Base-by-base conservation (phyloP, 2,329 filamentous ascomycete genomes). In the Capronia epimyces region DNA sequence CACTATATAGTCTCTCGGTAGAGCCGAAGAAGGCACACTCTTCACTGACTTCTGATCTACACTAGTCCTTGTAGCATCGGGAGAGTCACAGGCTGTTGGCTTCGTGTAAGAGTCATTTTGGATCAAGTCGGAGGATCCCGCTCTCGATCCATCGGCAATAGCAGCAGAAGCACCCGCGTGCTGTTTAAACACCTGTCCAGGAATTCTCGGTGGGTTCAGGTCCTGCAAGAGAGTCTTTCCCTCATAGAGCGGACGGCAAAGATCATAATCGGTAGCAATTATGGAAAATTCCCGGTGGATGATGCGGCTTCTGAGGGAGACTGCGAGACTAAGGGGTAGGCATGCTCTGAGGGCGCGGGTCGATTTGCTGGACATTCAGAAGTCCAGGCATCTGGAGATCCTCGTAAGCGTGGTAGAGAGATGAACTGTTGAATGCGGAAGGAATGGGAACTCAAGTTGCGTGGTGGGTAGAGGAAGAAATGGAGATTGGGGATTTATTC, bases 271-370 rank as follows among this genome's bases (percentile, higher is more conserved):
- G 31, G 15, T 10, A 10, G 31, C 13, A n/a, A 5, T 20, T 15
- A 7, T 8, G 15, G n/a, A 18, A 37, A 37, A 20, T 5, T 20
- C 3, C 34, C 34, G 34, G 6, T 18, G 34, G 6, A 15, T 7
- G 20, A 37, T 37, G 34, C 18, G 34, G 34, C 18, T 20, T 15
- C 3, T n/a, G 34, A 37, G 7, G 32, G 13, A 48, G 31, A 16
- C 39, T 43, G 41, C 20, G 29, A 27, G 21, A 22, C 36, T 95
- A 66, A 85, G 84, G 64, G 86, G 83, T 3, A 96, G 77, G 2
- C 78, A 95, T 77, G 60, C 96, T 91, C 59, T 89, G 84, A 22
- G 89, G 90, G 73, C 90, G 96, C 66, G 87, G 90, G 72, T 89
- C 95, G 60, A 96, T 29, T 48, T 52, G 49, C 29, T 37, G 41